phyloP scores from a whole-genome alignment of 2,329 filamentous ascomycete species.

The Colletotrichum scovillei region DNA sequence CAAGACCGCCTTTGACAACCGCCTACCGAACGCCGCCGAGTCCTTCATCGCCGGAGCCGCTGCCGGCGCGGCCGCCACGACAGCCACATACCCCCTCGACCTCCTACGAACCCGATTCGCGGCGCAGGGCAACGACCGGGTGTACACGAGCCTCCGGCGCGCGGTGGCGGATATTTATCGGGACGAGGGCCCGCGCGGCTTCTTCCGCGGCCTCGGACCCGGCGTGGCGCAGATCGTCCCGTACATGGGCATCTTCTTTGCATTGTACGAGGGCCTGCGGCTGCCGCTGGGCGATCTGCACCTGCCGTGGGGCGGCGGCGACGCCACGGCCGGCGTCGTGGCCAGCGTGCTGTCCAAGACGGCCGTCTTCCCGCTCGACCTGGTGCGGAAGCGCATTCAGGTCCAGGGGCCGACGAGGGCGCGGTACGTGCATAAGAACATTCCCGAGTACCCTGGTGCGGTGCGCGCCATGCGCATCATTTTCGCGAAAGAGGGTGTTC shows the following conservation, averaged over 20 bases:
- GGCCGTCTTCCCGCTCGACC: conserved; percentile 90
- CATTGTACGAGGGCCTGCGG: conserved; percentile 83
- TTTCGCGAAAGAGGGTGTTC: conserved; percentile 75
- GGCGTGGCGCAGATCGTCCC: conserved; percentile 90
- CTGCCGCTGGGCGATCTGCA: conserved; percentile 65
- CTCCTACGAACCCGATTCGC: conserved; percentile 94
- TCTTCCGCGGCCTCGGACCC: conserved; percentile 88
- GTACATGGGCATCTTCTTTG: conserved; percentile 97
- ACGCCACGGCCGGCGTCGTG: conserved; percentile 84
- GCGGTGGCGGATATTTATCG: conserved; percentile 79
- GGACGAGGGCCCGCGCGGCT: conserved; percentile 81
- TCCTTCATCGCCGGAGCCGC: conserved; percentile 86
- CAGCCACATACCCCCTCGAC: conserved; percentile 90
- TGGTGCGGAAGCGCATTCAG: conserved; percentile 92
- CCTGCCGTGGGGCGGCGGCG: conserved; percentile 79
- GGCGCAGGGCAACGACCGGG: conserved; percentile 83
- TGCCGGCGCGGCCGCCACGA: conserved; percentile 86
- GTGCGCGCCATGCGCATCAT: conserved; percentile 75
- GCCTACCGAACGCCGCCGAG: conserved; percentile 74
- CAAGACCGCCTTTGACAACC: conserved; percentile 52
- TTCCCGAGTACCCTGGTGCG: conserved; percentile 83
- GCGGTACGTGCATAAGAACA: conserved; percentile 86
- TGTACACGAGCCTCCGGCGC: conserved; percentile 79
- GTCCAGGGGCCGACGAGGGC: conserved; percentile 90
- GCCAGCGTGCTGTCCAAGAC: conserved; percentile 89